Evolutionary conservation across 805 yeast species (phyloP).

Genomic region (Ogataea pini): DNA sequence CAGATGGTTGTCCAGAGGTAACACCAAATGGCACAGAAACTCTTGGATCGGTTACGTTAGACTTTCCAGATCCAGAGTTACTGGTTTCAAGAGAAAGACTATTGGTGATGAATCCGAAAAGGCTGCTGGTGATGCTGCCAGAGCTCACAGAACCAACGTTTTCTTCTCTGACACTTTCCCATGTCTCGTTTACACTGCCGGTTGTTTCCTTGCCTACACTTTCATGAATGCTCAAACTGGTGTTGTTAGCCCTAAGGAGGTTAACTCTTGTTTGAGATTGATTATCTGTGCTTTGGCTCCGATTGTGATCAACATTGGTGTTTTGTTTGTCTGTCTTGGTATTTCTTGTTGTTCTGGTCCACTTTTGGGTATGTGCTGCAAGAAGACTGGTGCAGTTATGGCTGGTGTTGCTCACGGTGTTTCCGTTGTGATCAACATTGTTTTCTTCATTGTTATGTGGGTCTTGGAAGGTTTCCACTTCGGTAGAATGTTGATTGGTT

Average conservation of each 20-base stretch:
- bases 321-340: slow-evolving; percentile 70
- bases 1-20: slow-evolving; percentile 90
- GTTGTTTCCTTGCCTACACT: slow-evolving; percentile 77
- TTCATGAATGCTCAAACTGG: slow-evolving; percentile 86
- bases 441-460: slow-evolving; percentile 96
- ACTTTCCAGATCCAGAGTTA: slow-evolving; percentile 79
- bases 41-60: slow-evolving; percentile 86
- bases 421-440: slow-evolving; percentile 83
- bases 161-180: slow-evolving; percentile 73
- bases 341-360: slow-evolving; percentile 98
- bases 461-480: slow-evolving; percentile 91
- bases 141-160: slow-evolving; percentile 79
- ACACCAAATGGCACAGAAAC: slow-evolving; percentile 83
- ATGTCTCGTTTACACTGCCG: slow-evolving; percentile 71
- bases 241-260: slow-evolving; percentile 54
- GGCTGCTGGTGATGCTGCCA: slow-evolving; percentile 78
- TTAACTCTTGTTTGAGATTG: slow-evolving; percentile 71
- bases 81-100: slow-evolving; percentile 79
- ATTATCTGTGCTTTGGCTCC: slow-evolving; percentile 87
- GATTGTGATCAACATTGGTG: slow-evolving; percentile 86
- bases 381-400: slow-evolving; percentile 92
- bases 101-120: slow-evolving; percentile 79
- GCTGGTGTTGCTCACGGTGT: slow-evolving; percentile 97
- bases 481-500: slow-evolving; percentile 82
- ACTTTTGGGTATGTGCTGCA: slow-evolving; percentile 88